Percentiles rank a stretch among this genome's conserved stretches.
Conservation (phyloP, 1,139 yeast genomes). For the Protomyces macrosporus region DNA sequence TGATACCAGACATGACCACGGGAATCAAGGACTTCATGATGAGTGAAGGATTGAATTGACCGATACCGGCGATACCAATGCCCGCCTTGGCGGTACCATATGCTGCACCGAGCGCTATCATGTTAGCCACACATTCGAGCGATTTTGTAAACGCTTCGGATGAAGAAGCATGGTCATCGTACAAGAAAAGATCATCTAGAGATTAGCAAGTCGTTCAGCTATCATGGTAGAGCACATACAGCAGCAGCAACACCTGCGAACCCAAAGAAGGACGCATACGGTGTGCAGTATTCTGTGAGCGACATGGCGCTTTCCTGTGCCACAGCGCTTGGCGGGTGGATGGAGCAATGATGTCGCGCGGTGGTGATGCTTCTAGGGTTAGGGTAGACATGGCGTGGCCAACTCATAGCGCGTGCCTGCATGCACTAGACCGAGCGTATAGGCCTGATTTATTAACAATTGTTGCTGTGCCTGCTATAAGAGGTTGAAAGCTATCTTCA, state of each 20-base stretch:
- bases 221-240: neutral
- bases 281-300: constrained; percentile 25
- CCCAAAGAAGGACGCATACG: constrained; percentile 26
- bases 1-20: constrained; percentile 99
- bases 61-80: constrained; percentile 87
- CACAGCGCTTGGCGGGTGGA: too few species aligned
- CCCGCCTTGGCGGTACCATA: constrained; percentile 99
- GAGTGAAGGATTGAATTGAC: constrained; percentile 39
- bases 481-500: too few species aligned
- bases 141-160: too few species aligned
- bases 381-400: too few species aligned
- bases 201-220: neutral
- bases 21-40: constrained; percentile 58
- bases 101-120: constrained; percentile 71
- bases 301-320: neutral
- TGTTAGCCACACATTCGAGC: neutral
- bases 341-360: too few species aligned
- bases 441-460: too few species aligned
- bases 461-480: too few species aligned
- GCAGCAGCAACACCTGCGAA: constrained; percentile 25
- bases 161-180: neutral
- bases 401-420: too few species aligned
- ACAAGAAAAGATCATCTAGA: constrained; percentile 15
- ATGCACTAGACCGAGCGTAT: too few species aligned
- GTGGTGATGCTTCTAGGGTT: too few species aligned